A percentile compares a stretch with the other conserved stretches of the same genome.
phyloP scores from a whole-genome alignment of 2,329 filamentous ascomycete species.

The Cryphonectria carpinicola region DNA sequence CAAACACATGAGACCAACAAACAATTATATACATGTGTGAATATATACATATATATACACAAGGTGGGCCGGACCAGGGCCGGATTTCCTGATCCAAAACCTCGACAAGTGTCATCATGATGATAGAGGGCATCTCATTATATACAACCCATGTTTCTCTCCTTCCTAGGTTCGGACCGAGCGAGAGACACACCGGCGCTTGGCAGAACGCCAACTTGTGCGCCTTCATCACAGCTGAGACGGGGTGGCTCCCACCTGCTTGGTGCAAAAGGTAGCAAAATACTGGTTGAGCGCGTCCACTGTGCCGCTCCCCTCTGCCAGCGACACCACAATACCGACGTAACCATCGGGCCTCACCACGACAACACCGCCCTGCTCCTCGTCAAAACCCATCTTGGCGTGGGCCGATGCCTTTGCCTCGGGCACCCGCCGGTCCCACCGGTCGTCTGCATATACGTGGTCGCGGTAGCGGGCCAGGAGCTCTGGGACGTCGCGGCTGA shows the following conservation, averaged over 20 bases:
- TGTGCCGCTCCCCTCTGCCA: constrained; percentile 78
- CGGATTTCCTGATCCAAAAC: not conserved
- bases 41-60: not conserved
- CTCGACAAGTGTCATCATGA: not conserved
- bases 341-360: constrained; percentile 89
- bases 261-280: constrained; percentile 74
- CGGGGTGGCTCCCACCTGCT: constrained; percentile 51
- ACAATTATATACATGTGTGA: not conserved
- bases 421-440: constrained; percentile 71
- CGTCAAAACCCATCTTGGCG: constrained; percentile 80
- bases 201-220: not conserved
- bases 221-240: constrained; percentile 42
- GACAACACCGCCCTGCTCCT: constrained; percentile 75
- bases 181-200: not conserved
- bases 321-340: constrained; percentile 73
- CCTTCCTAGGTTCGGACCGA: not conserved
- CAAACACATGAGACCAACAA: not conserved
- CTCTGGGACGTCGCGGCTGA: constrained; percentile 70
- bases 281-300: constrained; percentile 83
- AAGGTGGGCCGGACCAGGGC: not conserved
- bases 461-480: constrained; percentile 76
- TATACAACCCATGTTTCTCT: not conserved
- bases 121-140: not conserved
- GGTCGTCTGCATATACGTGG: constrained; percentile 85
- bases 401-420: constrained; percentile 76